Conservation (phyloP, 768 basidiomycete species). For the Paxillus rubicundulus region DNA sequence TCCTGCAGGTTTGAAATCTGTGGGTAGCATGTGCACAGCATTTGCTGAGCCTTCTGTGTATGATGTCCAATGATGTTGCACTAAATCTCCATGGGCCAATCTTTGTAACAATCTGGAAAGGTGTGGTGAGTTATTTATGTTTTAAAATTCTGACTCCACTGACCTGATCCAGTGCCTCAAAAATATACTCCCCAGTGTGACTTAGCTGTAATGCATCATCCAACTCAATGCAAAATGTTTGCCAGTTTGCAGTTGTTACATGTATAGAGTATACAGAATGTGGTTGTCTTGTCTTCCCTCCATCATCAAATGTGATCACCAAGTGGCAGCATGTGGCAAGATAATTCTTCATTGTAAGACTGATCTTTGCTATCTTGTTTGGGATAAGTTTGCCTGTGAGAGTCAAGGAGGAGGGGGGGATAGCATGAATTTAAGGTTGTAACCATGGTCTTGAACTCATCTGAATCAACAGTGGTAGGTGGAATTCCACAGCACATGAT, state of each 20-base stretch:
- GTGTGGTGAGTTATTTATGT: no score
- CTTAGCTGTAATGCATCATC: slow-evolving; percentile 17
- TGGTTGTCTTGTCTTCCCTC: slow-evolving; percentile 17
- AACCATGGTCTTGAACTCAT: no score
- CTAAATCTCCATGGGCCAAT: slow-evolving; percentile 16
- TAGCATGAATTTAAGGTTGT: no score
- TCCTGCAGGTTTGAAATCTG: slow-evolving; percentile 31
- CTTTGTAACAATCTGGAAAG: slow-evolving; percentile 12
- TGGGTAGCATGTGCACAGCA: no score
- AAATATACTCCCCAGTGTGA: no score
- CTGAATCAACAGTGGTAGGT: no score
- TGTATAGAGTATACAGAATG: slow-evolving; percentile 23
- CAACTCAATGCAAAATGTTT: slow-evolving; percentile 9
- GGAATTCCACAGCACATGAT: no score
- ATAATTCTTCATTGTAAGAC: slow-evolving; percentile 9
- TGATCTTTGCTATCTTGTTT: no score
- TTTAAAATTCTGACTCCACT: neutral
- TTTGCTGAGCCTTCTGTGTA: slow-evolving; percentile 8
- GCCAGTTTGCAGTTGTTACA: slow-evolving; percentile 8
- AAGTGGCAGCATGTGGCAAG: slow-evolving; percentile 6
- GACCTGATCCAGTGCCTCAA: slow-evolving; percentile 14
- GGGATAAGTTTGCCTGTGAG: no score
- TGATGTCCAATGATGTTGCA: slow-evolving; percentile 20
- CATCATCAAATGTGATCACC: slow-evolving; percentile 21
- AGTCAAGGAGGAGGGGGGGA: neutral